Evolutionary conservation across 2,329 filamentous ascomycete genomes (phyloP).

Genomic region (Alternaria sp.): DNA sequence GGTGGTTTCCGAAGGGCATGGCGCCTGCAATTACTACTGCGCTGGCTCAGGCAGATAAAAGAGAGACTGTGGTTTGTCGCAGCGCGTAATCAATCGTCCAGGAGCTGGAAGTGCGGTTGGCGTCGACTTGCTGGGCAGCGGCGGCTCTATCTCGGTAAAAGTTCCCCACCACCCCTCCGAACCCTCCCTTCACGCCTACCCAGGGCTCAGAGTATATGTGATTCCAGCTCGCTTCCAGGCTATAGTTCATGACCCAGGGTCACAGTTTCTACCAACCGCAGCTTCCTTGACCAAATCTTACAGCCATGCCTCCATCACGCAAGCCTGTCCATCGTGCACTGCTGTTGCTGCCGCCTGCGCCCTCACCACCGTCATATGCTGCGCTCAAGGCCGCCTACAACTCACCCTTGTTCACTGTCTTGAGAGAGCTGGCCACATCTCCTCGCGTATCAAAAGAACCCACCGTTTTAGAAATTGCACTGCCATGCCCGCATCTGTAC

Average conservation of each 20-base stretch:
- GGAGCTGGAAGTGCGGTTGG: constrained; percentile 15
- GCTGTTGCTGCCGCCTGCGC: constrained; percentile 57
- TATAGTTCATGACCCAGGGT: background rate
- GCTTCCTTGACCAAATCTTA: constrained; percentile 4
- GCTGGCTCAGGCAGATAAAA: constrained; percentile 6
- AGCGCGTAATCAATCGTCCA: constrained; percentile 14
- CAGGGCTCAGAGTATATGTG: background rate
- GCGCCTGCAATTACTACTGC: constrained; percentile 26
- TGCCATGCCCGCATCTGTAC: constrained; percentile 69
- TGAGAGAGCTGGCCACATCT: constrained; percentile 52
- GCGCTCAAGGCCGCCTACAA: constrained; percentile 55
- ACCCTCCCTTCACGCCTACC: constrained; percentile 8
- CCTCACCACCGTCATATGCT: constrained; percentile 50
- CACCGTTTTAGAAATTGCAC: constrained; percentile 65
- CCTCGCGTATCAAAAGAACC: constrained; percentile 35
- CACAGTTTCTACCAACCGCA: background rate
- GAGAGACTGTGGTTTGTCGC: constrained; percentile 17
- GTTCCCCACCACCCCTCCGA: constrained; percentile 20
- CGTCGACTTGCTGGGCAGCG: constrained; percentile 5
- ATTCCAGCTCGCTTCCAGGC: background rate
- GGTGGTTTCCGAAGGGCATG: constrained; percentile 53
- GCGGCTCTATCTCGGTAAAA: constrained; percentile 20
- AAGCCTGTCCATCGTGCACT: constrained; percentile 39
- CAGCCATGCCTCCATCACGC: constrained; percentile 40
- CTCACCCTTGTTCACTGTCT: constrained; percentile 52